A percentile compares a stretch with the other conserved stretches of the same genome.
Conservation (phyloP, 306 rosid genomes). For the Trifolium dubium region DNA sequence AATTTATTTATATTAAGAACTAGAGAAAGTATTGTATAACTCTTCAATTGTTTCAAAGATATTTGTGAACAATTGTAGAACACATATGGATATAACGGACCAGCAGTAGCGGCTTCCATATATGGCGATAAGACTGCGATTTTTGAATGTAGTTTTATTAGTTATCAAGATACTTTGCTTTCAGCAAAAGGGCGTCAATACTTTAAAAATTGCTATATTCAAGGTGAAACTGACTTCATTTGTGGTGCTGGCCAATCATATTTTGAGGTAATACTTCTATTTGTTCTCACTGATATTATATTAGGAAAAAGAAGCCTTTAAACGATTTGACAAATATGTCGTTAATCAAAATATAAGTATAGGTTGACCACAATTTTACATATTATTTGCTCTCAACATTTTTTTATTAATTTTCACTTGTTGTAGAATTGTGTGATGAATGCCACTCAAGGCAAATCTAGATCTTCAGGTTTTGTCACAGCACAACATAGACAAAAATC, state of each 20-base stretch:
- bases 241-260: conserved; percentile 1
- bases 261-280: neutral
- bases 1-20: too few relatives aligned
- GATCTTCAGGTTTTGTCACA: conserved; percentile 43
- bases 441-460: neutral
- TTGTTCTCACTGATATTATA: neutral
- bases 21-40: neutral
- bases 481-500: conserved; percentile 40
- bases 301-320: too few relatives aligned
- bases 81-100: neutral
- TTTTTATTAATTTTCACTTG: neutral
- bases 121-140: neutral
- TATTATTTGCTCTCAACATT: neutral
- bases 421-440: conserved; percentile 41
- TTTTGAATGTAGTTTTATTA: neutral
- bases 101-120: neutral
- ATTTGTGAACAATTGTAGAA: neutral
- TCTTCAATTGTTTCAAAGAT: neutral
- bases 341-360: too few relatives aligned
- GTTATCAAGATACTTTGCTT: conserved; percentile 13
- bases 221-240: neutral
- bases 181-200: neutral
- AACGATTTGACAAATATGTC: too few relatives aligned
- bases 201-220: conserved; percentile 3
- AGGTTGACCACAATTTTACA: too few relatives aligned